A percentile compares a stretch with the other conserved stretches of the same genome.
Conservation (phyloP, 1,284 basidiomycete species). For the Tilletia walkeri region DNA sequence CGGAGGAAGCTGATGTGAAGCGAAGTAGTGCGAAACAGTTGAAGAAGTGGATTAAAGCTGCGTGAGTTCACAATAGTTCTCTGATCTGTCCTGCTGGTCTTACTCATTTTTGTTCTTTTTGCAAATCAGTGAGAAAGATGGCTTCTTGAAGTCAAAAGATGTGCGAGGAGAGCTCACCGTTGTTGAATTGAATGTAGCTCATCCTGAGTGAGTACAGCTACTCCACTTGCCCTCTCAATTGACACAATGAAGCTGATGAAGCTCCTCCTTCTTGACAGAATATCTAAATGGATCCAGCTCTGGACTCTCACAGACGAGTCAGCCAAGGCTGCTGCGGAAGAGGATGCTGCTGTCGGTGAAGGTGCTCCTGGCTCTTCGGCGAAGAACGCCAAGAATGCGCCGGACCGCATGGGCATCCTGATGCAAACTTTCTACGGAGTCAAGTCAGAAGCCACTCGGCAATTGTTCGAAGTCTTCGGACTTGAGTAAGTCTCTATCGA, state of each 20-base stretch:
- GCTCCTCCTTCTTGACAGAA: background rate
- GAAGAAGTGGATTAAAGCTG: slow-evolving; percentile 7
- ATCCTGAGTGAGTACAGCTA: background rate
- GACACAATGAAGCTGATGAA: background rate
- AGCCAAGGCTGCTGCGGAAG: background rate
- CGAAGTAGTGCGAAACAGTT: slow-evolving; percentile 1
- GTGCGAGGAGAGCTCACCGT: slow-evolving; percentile 3
- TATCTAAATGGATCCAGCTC: background rate
- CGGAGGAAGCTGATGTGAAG: slow-evolving; percentile 5
- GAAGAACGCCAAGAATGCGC: background rate
- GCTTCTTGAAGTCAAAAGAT: background rate
- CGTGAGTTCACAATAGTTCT: background rate
- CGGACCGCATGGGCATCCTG: slow-evolving; percentile 1
- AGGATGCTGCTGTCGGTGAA: background rate
- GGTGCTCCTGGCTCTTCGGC: background rate
- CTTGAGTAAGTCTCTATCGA: background rate
- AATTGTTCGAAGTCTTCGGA: background rate
- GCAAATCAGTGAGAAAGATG: background rate
- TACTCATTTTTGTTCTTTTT: background rate
- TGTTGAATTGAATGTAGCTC: background rate
- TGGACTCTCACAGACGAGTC: background rate
- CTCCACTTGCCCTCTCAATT: background rate
- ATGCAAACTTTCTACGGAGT: background rate
- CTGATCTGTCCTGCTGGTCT: background rate
- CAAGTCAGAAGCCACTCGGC: background rate